Evolutionary conservation across 129 eudicot genomes (phyloP).

Genomic region (Centrapalus pauciflorus): DNA sequence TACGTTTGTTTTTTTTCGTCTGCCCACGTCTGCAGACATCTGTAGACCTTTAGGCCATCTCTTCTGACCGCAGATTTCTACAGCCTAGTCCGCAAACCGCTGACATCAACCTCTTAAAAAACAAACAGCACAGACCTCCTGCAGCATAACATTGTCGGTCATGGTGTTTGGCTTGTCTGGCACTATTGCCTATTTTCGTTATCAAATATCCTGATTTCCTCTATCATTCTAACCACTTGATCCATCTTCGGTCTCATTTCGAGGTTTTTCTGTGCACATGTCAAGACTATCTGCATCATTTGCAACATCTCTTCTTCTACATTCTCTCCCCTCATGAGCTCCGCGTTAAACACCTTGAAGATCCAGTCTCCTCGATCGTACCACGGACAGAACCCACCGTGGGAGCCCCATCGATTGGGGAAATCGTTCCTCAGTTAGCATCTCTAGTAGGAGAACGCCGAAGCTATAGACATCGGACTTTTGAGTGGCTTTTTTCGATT

Average conservation of each 20-base stretch:
- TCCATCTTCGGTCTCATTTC: conserved; percentile 73
- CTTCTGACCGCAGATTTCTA: too few species aligned
- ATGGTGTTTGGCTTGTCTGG: conserved; percentile 23
- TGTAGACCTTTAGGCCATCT: too few species aligned
- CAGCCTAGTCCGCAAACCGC: too few species aligned
- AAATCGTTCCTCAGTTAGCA: conserved; percentile 83
- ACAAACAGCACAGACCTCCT: too few species aligned
- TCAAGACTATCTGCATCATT: conserved; percentile 91
- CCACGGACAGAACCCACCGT: conserved; percentile 87
- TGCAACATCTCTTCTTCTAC: conserved; percentile 86
- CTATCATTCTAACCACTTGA: conserved; percentile 72
- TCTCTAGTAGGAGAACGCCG: conserved; percentile 78
- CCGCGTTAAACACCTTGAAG: conserved; percentile 77
- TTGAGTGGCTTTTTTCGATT: conserved; percentile 54
- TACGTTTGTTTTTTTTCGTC: too few species aligned
- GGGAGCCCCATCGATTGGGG: conserved; percentile 75
- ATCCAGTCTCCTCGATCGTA: conserved; percentile 94
- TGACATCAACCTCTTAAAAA: too few species aligned
- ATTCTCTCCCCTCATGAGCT: conserved; percentile 48
- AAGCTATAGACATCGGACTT: conserved; percentile 79
- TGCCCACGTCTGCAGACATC: too few species aligned
- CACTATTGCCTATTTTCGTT: conserved; percentile 32
- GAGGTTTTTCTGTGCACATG: conserved; percentile 58
- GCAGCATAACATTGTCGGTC: neutral
- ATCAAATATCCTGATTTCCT: conserved; percentile 46